phyloP scores from a whole-genome alignment of 2,329 filamentous ascomycete species.

The Colletotrichum lindemuthianum region DNA sequence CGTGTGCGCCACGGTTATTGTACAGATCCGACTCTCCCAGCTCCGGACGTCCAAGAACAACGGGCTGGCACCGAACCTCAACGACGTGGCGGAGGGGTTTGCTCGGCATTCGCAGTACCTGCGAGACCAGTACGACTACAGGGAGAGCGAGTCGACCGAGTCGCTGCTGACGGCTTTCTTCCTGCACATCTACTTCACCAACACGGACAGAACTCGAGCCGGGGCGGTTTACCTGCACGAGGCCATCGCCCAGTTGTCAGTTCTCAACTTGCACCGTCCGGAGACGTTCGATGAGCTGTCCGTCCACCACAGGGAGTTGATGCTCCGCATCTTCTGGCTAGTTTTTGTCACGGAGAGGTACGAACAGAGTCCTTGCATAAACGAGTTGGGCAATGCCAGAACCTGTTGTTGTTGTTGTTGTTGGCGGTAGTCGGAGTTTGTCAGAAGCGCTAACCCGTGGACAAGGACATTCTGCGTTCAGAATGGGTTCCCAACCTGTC shows the following conservation, averaged over 20 bases:
- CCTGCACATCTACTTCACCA: slow-evolving; percentile 43
- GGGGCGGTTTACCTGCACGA: slow-evolving; percentile 1
- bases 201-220: slow-evolving; percentile 40
- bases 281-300: no score
- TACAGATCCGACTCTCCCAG: slow-evolving; percentile 39
- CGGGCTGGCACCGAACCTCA: background rate
- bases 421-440: no score
- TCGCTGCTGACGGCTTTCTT: slow-evolving; percentile 42
- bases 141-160: slow-evolving; percentile 36
- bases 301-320: no score
- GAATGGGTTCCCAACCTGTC: no score
- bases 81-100: background rate
- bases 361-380: no score
- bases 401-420: no score
- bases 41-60: background rate
- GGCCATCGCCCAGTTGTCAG: background rate
- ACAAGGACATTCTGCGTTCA: no score
- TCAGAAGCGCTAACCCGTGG: no score
- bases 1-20: slow-evolving; percentile 42
- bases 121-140: slow-evolving; percentile 40
- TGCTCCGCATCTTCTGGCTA: no score
- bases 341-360: no score
- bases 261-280: no score
- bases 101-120: background rate
- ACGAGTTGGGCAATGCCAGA: no score